Conservation (phyloP, 2,329 filamentous ascomycete genomes). For the Cladobotryum protrusum region DNA sequence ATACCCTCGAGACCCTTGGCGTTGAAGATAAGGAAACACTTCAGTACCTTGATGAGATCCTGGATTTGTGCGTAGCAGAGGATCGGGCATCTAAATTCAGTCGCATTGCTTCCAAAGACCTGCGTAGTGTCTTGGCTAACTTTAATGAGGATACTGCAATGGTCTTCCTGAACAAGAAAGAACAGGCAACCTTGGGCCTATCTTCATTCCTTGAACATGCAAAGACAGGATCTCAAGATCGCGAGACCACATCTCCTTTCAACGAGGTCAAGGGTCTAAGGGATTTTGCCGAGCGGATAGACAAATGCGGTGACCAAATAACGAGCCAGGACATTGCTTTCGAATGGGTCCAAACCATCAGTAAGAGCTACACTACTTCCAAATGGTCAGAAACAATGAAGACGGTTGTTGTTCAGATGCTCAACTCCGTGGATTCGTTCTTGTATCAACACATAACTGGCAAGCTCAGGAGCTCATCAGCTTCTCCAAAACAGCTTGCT, state of each 20-base stretch:
- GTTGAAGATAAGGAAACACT: slow-evolving; percentile 44
- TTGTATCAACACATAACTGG: slow-evolving; percentile 42
- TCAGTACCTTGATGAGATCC: slow-evolving; percentile 40
- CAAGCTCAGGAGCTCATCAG: slow-evolving; percentile 31
- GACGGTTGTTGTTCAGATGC: slow-evolving; percentile 49
- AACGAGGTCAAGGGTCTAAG: slow-evolving; percentile 47
- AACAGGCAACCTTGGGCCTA: slow-evolving; percentile 45
- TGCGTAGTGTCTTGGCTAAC: slow-evolving; percentile 41
- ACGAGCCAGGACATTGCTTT: slow-evolving; percentile 52
- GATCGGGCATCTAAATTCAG: slow-evolving; percentile 44
- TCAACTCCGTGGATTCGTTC: slow-evolving; percentile 46
- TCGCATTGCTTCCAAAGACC: slow-evolving; percentile 41
- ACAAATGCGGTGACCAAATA: slow-evolving; percentile 39
- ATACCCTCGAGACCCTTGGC: slow-evolving; percentile 49
- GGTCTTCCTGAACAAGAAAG: slow-evolving; percentile 47
- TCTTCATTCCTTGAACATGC: slow-evolving; percentile 60
- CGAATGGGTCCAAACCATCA: slow-evolving; percentile 49
- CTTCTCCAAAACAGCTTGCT: slow-evolving; percentile 20
- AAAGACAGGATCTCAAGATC: slow-evolving; percentile 48
- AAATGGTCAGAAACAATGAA: slow-evolving; percentile 57
- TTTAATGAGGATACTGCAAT: slow-evolving; percentile 50
- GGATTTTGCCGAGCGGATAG: slow-evolving; percentile 44
- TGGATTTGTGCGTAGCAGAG: slow-evolving; percentile 47
- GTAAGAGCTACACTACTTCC: slow-evolving; percentile 44
- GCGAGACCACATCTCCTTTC: slow-evolving; percentile 41